Base-by-base conservation (phyloP, 768 basidiomycete species). In the Lyophyllum semitale region DNA sequence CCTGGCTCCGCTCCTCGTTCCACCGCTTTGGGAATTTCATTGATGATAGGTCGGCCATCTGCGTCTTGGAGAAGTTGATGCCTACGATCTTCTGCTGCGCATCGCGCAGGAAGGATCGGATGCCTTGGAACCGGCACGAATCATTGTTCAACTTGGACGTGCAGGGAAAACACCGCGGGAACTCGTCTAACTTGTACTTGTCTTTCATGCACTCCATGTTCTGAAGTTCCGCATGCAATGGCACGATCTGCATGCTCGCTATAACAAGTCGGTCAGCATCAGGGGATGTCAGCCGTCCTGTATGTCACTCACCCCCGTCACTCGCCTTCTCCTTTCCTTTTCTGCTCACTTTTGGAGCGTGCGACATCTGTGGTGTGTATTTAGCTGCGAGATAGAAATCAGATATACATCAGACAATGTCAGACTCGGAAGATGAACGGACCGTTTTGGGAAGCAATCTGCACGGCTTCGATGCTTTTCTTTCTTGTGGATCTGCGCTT, bases 91-190 rank as follows among this genome's bases (percentile, higher is more conserved):
- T 79, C 57, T 79, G 71, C 37, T 84, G 75, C 38, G 69, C 59
- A 56, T 89, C 84, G 58, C 87, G 84, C 62, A 89, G 74, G 70
- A 93, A 87, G 65, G 84, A 89, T 18, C 91, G 83, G 59, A 93
- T 88, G n/a, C 84, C 84, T 67, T 92, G 91, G 71, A 93, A 93
- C 23, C 91, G 85, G 65, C 91, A 93, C 2, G 89, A 91, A 66
- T 93, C 91, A 35, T 91, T 89, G 0, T 89, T 89, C 90, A 90
- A 92, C 22, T 91, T 85, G 38, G 91, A 85, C 30, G 87, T 91
- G 68, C 91, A 93, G 2, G 89, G 87, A 30, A 92, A 87, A 63
- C 91, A 93, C 13, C 88, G 85, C 37, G 90, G 88, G 69, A 91
- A 89, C 48, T 80, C 76, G 59, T 91, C 88, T 41, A 76, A 71